phyloP scores from a whole-genome alignment of 805 yeast species.

The Torulaspora gathmanii region DNA sequence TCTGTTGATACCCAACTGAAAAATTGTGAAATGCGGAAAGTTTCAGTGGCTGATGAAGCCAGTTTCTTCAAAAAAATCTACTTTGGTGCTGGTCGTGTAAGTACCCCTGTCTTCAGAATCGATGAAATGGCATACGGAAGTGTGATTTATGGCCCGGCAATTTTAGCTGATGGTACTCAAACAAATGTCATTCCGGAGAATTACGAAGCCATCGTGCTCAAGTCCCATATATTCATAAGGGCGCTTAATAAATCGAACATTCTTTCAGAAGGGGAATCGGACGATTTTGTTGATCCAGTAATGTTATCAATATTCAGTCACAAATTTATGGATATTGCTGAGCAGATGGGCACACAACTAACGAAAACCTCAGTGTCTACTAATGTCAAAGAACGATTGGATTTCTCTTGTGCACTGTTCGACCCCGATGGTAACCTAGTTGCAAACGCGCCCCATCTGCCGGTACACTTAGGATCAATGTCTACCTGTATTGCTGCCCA shows the following conservation, averaged over 20 bases:
- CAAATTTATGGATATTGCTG: slow-evolving; percentile 86
- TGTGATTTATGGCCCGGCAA: slow-evolving; percentile 62
- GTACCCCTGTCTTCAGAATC: slow-evolving; percentile 53
- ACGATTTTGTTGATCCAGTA: slow-evolving; percentile 51
- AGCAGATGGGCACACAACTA: slow-evolving; percentile 78
- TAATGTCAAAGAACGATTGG: slow-evolving; percentile 77
- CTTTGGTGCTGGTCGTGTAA: slow-evolving; percentile 48
- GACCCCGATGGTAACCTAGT: slow-evolving; percentile 72
- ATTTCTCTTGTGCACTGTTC: slow-evolving; percentile 80
- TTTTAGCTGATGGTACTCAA: slow-evolving; percentile 75
- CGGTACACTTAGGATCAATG: slow-evolving; percentile 85
- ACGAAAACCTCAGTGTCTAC: slow-evolving; percentile 78
- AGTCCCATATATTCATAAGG: slow-evolving; percentile 55
- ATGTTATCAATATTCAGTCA: slow-evolving; percentile 73
- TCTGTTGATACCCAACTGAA: slow-evolving; percentile 52
- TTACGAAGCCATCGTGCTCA: slow-evolving; percentile 50
- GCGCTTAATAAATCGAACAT: slow-evolving; percentile 3
- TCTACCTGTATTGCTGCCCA: slow-evolving; percentile 73
- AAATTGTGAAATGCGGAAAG: slow-evolving; percentile 27
- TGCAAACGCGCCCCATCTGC: slow-evolving; percentile 86
- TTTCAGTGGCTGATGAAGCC: slow-evolving; percentile 25
- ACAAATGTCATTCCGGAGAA: slow-evolving; percentile 69
- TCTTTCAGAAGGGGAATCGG: not conserved
- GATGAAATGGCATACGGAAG: slow-evolving; percentile 53
- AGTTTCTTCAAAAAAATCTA: slow-evolving; percentile 45